phyloP scores from a whole-genome alignment of 2,329 filamentous ascomycete species.

The Colletotrichum australisinense region DNA sequence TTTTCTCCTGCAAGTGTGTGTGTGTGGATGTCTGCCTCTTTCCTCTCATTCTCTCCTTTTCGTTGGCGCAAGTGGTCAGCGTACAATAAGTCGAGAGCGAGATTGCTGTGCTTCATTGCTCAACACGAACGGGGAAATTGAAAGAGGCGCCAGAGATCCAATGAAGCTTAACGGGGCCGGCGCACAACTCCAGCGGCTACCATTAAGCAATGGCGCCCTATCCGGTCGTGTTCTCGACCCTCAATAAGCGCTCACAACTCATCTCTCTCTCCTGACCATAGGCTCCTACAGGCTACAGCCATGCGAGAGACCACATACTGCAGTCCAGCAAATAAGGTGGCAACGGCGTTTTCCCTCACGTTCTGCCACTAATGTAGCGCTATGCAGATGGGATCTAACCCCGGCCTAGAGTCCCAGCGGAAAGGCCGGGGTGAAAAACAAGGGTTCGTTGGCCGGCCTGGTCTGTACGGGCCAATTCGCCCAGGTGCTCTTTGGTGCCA shows the following conservation, averaged over 20 bases:
- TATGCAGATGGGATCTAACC: slow-evolving; percentile 32
- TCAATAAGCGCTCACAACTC: slow-evolving; percentile 28
- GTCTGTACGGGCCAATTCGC: slow-evolving; percentile 23
- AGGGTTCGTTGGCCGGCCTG: slow-evolving; percentile 19
- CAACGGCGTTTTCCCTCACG: slow-evolving; percentile 14
- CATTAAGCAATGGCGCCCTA: slow-evolving; percentile 2
- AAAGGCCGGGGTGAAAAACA: slow-evolving; percentile 2
- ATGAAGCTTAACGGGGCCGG: slow-evolving; percentile 4
- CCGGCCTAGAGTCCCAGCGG: slow-evolving; percentile 13
- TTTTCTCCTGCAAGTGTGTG: not conserved
- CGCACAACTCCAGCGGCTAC: slow-evolving; percentile 15
- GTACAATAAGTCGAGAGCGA: slow-evolving; percentile 1
- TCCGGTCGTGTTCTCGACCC: slow-evolving; percentile 10
- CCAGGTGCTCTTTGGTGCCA: slow-evolving; percentile 28
- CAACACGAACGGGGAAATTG: slow-evolving; percentile 15
- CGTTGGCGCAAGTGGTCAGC: not conserved
- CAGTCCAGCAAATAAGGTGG: slow-evolving; percentile 24
- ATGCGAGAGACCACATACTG: not conserved
- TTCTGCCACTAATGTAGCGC: not conserved
- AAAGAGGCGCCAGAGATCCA: slow-evolving; percentile 5
- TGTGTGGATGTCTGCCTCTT: not conserved
- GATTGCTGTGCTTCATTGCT: slow-evolving; percentile 20
- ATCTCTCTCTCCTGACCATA: slow-evolving; percentile 10
- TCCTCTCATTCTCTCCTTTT: not conserved
- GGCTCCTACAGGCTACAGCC: not conserved